Conservation (phyloP, 1,284 basidiomycete species). For the Ganoderma boninense region DNA sequence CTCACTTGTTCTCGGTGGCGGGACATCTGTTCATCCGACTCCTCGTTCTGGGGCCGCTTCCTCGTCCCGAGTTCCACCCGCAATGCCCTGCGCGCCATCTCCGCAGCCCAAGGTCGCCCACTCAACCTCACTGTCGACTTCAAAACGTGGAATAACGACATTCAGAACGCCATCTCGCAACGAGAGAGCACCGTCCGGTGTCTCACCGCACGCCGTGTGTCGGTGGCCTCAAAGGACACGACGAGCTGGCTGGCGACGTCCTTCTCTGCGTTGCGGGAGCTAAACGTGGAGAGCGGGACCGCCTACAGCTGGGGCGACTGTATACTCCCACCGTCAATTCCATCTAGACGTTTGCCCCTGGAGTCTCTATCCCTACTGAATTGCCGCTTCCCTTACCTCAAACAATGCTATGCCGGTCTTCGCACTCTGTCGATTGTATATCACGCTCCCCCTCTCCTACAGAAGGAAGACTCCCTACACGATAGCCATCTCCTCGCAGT, state of each 20-base stretch:
- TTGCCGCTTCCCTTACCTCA: not conserved
- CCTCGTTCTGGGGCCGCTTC: not conserved
- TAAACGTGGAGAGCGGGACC: not conserved
- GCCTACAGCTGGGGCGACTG: not conserved
- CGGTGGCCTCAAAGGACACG: not conserved
- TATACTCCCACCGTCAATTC: not conserved
- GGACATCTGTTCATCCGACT: not conserved
- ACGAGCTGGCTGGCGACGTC: not conserved
- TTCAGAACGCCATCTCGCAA: conserved; percentile 1
- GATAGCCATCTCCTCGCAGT: not conserved
- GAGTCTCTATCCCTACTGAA: not conserved
- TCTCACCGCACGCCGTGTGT: not conserved
- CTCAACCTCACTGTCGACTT: not conserved
- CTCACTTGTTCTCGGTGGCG: conserved; percentile 4
- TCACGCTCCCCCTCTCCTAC: not conserved
- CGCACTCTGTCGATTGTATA: not conserved
- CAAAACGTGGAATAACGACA: not conserved
- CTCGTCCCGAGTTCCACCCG: not conserved
- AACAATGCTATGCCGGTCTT: not conserved
- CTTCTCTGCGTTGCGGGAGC: not conserved
- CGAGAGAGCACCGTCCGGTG: not conserved
- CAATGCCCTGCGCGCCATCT: not conserved
- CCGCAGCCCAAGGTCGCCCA: not conserved
- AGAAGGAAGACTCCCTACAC: not conserved
- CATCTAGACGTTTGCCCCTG: too few relatives aligned